Percentiles rank a stretch among this genome's conserved stretches.
Conservation (phyloP, 176 grass and related monocot species). For the Alopecurus myosuroides region DNA sequence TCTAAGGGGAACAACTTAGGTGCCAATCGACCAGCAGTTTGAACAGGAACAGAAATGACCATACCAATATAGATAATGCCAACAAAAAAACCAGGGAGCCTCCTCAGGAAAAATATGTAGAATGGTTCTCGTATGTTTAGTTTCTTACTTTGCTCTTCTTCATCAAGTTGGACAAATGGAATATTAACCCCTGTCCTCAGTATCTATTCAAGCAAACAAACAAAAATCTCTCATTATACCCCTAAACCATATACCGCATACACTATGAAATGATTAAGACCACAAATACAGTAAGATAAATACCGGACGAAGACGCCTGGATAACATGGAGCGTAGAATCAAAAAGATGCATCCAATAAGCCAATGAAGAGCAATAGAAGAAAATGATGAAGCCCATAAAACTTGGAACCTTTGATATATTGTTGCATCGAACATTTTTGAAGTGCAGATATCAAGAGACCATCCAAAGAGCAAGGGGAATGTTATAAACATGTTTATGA, state of each 20-base stretch:
- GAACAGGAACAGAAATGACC: slow-evolving; percentile 35
- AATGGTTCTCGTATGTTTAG: background rate
- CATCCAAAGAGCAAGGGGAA: slow-evolving; percentile 35
- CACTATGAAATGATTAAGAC: background rate
- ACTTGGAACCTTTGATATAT: slow-evolving; percentile 21
- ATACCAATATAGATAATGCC: slow-evolving; percentile 21
- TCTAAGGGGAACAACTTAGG: slow-evolving; percentile 35
- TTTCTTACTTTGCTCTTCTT: background rate
- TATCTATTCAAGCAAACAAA: slow-evolving; percentile 19
- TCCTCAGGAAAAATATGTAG: background rate
- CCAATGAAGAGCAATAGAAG: slow-evolving; percentile 44
- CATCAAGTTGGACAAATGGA: slow-evolving; percentile 9
- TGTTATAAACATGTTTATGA: slow-evolving; percentile 2
- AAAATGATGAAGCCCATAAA: slow-evolving; percentile 33
- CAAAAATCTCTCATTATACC: background rate
- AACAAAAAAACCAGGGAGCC: background rate
- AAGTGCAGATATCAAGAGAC: slow-evolving; percentile 41
- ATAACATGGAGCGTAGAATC: slow-evolving; percentile 6
- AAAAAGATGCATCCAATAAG: slow-evolving; percentile 27
- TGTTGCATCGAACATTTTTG: slow-evolving; percentile 34
- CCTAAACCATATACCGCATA: background rate
- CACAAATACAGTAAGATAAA: background rate
- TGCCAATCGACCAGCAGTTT: slow-evolving; percentile 19
- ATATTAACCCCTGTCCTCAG: slow-evolving; percentile 11
- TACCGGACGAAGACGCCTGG: slow-evolving; percentile 24